These are phyloP conservation scores for Hymenoscyphus albidus DNA, from an alignment of 2,329 filamentous ascomycete genomes.

Conservation along the genomic window DNA sequence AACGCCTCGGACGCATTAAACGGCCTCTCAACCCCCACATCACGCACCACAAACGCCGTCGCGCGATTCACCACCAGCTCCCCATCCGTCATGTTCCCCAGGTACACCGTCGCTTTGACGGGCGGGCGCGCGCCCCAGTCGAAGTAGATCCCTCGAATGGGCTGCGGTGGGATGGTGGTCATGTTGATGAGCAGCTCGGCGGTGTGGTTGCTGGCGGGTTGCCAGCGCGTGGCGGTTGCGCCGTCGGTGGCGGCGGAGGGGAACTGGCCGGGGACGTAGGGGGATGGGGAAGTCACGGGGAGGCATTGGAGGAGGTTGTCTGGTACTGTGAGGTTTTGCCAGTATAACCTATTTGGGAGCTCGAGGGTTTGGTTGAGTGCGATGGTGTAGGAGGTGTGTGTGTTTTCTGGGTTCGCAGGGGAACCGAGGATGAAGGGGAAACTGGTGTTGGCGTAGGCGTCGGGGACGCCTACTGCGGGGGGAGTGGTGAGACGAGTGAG, in stretches of 20 bases:
- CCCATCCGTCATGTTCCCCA: slow-evolving; percentile 41
- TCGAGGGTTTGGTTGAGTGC: slow-evolving; percentile 47
- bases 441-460: slow-evolving; percentile 51
- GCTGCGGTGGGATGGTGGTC: slow-evolving; percentile 35
- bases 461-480: slow-evolving; percentile 43
- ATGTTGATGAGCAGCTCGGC: slow-evolving; percentile 56
- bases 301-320: slow-evolving; percentile 65
- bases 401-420: slow-evolving; percentile 36
- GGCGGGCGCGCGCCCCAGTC: slow-evolving; percentile 59
- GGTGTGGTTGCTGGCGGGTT: slow-evolving; percentile 50
- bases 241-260: slow-evolving; percentile 65
- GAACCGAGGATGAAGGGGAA: slow-evolving; percentile 58
- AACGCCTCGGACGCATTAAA: slow-evolving; percentile 22
- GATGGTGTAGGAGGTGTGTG: slow-evolving; percentile 44
- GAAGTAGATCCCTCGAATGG: slow-evolving; percentile 49
- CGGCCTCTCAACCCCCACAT: slow-evolving; percentile 26
- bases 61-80: slow-evolving; percentile 17
- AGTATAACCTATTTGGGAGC: slow-evolving; percentile 56
- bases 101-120: slow-evolving; percentile 47
- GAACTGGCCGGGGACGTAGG: slow-evolving; percentile 62
- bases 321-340: slow-evolving; percentile 48
- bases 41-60: slow-evolving; percentile 21
- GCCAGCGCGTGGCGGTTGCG: slow-evolving; percentile 63
- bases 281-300: slow-evolving; percentile 45
- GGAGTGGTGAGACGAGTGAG: slow-evolving; percentile 49